Evolutionary conservation across 208 protist genomes (phyloP).

Genomic region (Blastocrithidia nonstop): DNA sequence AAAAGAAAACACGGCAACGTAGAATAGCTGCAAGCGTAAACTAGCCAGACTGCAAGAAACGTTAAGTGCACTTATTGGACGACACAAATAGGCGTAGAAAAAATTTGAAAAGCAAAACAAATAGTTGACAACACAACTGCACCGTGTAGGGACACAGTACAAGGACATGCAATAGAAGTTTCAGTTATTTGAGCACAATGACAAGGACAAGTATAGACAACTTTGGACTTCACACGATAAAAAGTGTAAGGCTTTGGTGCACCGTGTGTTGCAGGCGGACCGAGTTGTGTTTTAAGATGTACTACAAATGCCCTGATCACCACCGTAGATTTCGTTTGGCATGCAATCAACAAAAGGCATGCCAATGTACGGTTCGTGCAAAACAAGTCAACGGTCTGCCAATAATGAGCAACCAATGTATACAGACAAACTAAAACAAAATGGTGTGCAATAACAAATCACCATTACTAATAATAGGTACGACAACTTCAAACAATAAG

Average conservation of each 20-base stretch:
- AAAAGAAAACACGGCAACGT: conserved; percentile 89
- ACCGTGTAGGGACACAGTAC: conserved; percentile 88
- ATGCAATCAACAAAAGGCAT: conserved; percentile 38
- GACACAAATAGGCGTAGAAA: conserved; percentile 85
- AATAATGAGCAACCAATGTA: no score
- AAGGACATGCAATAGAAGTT: conserved; percentile 94
- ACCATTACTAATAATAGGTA: no score
- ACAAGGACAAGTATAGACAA: conserved; percentile 87
- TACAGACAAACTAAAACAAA: no score
- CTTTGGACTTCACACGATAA: conserved; percentile 93
- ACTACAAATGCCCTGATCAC: conserved; percentile 77
- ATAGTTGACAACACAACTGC: conserved; percentile 88
- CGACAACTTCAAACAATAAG: conserved; percentile 8
- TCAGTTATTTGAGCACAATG: conserved; percentile 84
- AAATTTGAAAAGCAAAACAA: conserved; percentile 86
- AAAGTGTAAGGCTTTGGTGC: conserved; percentile 73
- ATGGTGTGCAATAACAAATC: no score
- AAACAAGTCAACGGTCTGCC: no score
- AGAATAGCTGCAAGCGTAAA: conserved; percentile 87
- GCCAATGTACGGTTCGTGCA: no score
- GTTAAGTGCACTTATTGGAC: conserved; percentile 74
- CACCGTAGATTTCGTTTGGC: conserved; percentile 72
- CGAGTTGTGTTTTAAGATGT: conserved; percentile 92
- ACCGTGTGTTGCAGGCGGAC: conserved; percentile 85
- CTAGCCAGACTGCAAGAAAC: conserved; percentile 78